Evolutionary conservation across 2,329 filamentous ascomycete species (phyloP).

Genomic region (Cytospora piceicola): DNA sequence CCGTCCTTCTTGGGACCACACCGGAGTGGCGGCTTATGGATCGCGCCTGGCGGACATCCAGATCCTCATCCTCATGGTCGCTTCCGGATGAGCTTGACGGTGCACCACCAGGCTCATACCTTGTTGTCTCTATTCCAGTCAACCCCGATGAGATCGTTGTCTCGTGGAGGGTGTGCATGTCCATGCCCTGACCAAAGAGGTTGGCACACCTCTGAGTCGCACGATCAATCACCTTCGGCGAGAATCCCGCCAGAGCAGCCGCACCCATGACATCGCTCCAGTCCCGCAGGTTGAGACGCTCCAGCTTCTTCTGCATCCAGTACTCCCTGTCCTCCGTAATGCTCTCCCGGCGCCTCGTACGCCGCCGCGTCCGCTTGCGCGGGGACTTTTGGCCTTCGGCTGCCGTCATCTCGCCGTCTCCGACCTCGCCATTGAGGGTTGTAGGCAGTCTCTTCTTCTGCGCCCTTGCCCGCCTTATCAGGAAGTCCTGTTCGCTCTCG

Average conservation of each 20-base stretch:
- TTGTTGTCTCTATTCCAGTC: constrained; percentile 39
- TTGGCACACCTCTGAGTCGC: constrained; percentile 74
- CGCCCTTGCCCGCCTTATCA: constrained; percentile 40
- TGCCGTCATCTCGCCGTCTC: constrained; percentile 36
- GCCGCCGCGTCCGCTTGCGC: constrained; percentile 33
- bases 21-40: constrained; percentile 30
- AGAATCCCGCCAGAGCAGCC: constrained; percentile 75
- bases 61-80: constrained; percentile 25
- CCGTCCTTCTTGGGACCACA: constrained; percentile 13
- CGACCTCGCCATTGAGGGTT: constrained; percentile 37
- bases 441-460: constrained; percentile 45
- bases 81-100: constrained; percentile 25
- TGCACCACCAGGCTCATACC: constrained; percentile 39
- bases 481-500: constrained; percentile 42
- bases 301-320: constrained; percentile 28
- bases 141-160: not conserved
- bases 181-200: constrained; percentile 75
- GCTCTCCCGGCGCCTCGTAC: constrained; percentile 32
- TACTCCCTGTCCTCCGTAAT: constrained; percentile 33
- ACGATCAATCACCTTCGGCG: constrained; percentile 65
- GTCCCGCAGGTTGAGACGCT: constrained; percentile 60
- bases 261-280: constrained; percentile 86
- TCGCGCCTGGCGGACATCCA: constrained; percentile 14
- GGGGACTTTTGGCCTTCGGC: constrained; percentile 31
- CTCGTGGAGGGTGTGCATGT: constrained; percentile 56